Base-by-base conservation (phyloP, 2,329 filamentous ascomycete genomes). In the Arthrobotrys sphaeroides region DNA sequence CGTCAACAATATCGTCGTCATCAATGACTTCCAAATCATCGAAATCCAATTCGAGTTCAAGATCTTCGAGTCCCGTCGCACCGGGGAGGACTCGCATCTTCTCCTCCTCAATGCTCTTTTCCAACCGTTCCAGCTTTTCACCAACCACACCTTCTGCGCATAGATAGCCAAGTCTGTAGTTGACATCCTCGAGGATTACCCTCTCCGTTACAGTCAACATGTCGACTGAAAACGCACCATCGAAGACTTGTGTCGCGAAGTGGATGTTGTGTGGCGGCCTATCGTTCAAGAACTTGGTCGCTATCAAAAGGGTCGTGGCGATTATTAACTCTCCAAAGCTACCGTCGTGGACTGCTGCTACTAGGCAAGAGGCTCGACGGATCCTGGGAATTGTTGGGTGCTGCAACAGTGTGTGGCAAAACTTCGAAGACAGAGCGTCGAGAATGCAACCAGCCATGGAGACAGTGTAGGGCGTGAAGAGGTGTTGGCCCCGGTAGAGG, bases 341-440 rank as follows among this genome's bases (percentile, higher is more conserved):
- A 22, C 70, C 70, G n/a, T 49, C 47, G 36, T 62, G 47, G 16
- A 40, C 31, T 43, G 47, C 26, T 13, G 38, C 13, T 12, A 31
- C 5, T 20, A 47, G 13, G 12, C 20, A 38, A 7, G 57, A 57
- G 16, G 20, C 33, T 57, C 45, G 70, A 26, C 45, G 70, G 28
- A 68, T 74, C 16, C 70, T 57, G 1, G 70, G 70, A n/a, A 74
- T 74, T 5, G 47, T 61, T 26, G 70, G 62, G 38, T 74, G 43
- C 38, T 74, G 70, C 6, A 74, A 47, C 26, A 74, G 70, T 4
- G 53, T 64, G 24, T 74, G 70, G 33, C 70, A 74, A 55, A 74
- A 74, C 38, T 74, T 74, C n/a, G 70, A 74, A 42, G 70, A 74
- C 24, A 74, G 70, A n/a, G 62, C 70, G 28, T 74, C 70, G 26